Base-by-base conservation (phyloP, 2,329 filamentous ascomycete genomes). In the Nemania diffusa region DNA sequence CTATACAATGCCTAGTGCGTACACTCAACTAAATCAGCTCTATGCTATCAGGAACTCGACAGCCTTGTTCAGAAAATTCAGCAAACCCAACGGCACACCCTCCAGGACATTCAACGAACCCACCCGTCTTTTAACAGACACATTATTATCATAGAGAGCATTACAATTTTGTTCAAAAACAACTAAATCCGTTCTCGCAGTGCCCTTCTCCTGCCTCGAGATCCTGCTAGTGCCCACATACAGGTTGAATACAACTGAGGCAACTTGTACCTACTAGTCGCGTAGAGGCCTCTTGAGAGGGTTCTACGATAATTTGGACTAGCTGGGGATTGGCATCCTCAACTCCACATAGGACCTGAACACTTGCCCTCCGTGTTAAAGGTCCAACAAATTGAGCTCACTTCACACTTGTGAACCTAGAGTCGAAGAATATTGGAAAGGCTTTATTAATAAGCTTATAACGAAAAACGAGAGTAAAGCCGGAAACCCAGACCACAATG, bases 401-500 rank as follows among this genome's bases (percentile, higher is more conserved):
- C 34, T 64, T 9, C 42, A 57, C 7, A 61, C 3, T 22, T 32
- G 48, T 32, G 9, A 44, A 42, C 2, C 3, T 34, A 1, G 15
- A 26, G 15, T 13, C 29, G 37, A 52, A 52, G 26, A 55, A 34
- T 27, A 15, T 22, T 32, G n/a, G n/a, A n/a, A 20, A 8, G 15
- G 40, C 29, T 26, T 37, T 7, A 17, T 26, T n/a, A 22, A 5
- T 15, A n/a, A 6, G 24, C 22, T 64, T 22, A 7, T 22, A 50
- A 46, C 34, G 40, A 50, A n/a, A 5, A 60, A 24, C 24, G 20
- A 57, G 59, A 40, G 44, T 6, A 34, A n/a, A 29, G 3, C 27
- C 40, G n/a, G 40, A 22, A 17, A n/a, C 50, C 26, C 20, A 26
- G 8, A 50, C 63, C 69, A 69, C 59, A 68, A 89, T 89, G 87